Percentiles rank a stretch among this genome's conserved stretches.
Evolutionary conservation across 805 yeast genomes (phyloP).

Genomic region (Barnettozyma sp.): DNA sequence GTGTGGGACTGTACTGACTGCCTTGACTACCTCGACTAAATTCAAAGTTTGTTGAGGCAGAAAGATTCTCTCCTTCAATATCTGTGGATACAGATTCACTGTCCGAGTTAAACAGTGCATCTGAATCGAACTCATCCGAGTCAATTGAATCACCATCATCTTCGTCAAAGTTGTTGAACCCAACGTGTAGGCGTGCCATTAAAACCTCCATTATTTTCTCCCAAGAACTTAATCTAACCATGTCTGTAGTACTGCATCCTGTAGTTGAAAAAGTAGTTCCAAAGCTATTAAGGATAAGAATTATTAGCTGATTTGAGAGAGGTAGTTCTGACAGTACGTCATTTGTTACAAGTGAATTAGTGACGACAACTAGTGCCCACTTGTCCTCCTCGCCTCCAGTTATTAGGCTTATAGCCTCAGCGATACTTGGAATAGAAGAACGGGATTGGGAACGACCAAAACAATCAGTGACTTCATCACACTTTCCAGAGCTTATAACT

Average conservation of each 20-base stretch:
- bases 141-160: slow-evolving; percentile 7
- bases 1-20: too few relatives aligned
- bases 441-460: slow-evolving; percentile 1
- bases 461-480: slow-evolving; percentile 1
- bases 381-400: slow-evolving; percentile 4
- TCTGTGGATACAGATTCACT: too few relatives aligned
- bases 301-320: slow-evolving; percentile 13
- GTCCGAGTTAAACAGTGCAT: too few relatives aligned
- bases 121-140: slow-evolving; percentile 7
- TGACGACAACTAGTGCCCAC: slow-evolving; percentile 13
- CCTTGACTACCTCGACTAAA: too few relatives aligned
- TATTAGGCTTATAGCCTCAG: neutral
- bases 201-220: slow-evolving; percentile 25
- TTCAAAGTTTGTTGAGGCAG: too few relatives aligned
- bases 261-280: neutral
- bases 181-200: slow-evolving; percentile 12
- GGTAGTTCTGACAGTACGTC: slow-evolving; percentile 8
- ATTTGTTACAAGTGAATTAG: slow-evolving; percentile 10
- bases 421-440: neutral
- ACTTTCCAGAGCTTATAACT: slow-evolving; percentile 6
- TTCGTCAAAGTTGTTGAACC: slow-evolving; percentile 6
- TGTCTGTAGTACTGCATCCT: slow-evolving; percentile 1
- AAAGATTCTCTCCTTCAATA: slow-evolving; percentile 1
- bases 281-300: slow-evolving; percentile 8
- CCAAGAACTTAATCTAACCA: slow-evolving; percentile 14